Conservation (phyloP, 1,284 basidiomycete genomes). For the Anthracocystis walkeri region DNA sequence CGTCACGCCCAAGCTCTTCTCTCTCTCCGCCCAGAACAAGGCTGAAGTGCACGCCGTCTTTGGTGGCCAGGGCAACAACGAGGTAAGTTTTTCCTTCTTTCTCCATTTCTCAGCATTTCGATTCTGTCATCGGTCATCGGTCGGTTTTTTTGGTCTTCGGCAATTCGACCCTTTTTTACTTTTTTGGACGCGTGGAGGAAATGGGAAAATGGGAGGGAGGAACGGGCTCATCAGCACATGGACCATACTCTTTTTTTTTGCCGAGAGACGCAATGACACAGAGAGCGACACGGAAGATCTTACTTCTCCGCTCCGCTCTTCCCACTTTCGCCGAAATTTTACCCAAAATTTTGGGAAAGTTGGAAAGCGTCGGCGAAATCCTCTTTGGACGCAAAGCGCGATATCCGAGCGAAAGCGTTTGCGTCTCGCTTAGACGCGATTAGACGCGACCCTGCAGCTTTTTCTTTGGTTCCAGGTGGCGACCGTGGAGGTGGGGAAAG, state of each 20-base stretch:
- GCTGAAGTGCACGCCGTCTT: slow-evolving; percentile 92
- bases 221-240: slow-evolving; percentile 5
- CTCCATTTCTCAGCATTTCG: neutral
- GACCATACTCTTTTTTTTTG: neutral
- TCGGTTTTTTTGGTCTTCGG: slow-evolving; percentile 1
- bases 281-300: neutral
- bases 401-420: slow-evolving; percentile 13
- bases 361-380: slow-evolving; percentile 13
- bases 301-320: slow-evolving; percentile 10
- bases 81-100: slow-evolving; percentile 71
- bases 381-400: slow-evolving; percentile 11
- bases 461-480: neutral
- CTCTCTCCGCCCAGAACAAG: slow-evolving; percentile 77
- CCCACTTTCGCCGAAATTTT: slow-evolving; percentile 1
- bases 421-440: slow-evolving; percentile 8
- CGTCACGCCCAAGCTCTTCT: slow-evolving; percentile 77
- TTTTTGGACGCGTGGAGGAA: slow-evolving; percentile 30
- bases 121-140: slow-evolving; percentile 4
- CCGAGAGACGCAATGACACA: neutral
- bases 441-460: slow-evolving; percentile 35
- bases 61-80: slow-evolving; percentile 98
- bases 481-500: neutral
- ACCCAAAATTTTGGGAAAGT: slow-evolving; percentile 32
- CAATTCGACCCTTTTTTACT: neutral
- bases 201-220: neutral